Conservation (phyloP, 306 rosid genomes). For the Datisca glomerata region DNA sequence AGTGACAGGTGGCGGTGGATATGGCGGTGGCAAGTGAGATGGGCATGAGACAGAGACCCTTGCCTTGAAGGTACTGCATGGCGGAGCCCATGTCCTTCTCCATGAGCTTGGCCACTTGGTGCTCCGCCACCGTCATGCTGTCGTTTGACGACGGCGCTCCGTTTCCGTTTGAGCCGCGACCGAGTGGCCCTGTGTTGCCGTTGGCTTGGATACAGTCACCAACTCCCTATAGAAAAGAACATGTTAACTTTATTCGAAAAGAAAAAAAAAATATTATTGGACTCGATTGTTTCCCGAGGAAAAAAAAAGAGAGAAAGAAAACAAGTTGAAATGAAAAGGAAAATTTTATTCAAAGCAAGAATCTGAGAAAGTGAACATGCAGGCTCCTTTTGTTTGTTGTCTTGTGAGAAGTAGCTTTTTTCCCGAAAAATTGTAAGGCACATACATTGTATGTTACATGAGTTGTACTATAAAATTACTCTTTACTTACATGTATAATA, state of each 20-base stretch:
- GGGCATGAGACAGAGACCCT: slow-evolving; percentile 98
- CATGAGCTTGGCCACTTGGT: slow-evolving; percentile 91
- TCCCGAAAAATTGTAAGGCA: no score
- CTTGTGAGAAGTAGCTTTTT: no score
- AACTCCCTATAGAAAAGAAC: slow-evolving; percentile 38
- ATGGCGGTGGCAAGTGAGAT: slow-evolving; percentile 89
- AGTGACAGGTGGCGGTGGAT: slow-evolving; percentile 76
- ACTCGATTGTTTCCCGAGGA: background rate
- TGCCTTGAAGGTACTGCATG: slow-evolving; percentile 94
- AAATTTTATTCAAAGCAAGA: no score
- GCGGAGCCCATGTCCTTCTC: slow-evolving; percentile 98
- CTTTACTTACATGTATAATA: no score
- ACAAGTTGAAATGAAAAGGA: no score
- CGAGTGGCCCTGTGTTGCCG: slow-evolving; percentile 16
- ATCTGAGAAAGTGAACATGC: no score
- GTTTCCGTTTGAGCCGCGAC: slow-evolving; percentile 16
- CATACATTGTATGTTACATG: no score
- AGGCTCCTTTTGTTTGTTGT: no score
- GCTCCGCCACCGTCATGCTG: slow-evolving; percentile 70
- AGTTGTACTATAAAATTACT: no score
- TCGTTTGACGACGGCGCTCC: slow-evolving; percentile 44
- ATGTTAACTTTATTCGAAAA: slow-evolving; percentile 3
- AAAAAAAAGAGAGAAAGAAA: no score
- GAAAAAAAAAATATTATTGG: slow-evolving; percentile 1
- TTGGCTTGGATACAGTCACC: slow-evolving; percentile 56